Base-by-base conservation (phyloP, 192 early-diverging fungal species). In the Coemansia sp. region DNA sequence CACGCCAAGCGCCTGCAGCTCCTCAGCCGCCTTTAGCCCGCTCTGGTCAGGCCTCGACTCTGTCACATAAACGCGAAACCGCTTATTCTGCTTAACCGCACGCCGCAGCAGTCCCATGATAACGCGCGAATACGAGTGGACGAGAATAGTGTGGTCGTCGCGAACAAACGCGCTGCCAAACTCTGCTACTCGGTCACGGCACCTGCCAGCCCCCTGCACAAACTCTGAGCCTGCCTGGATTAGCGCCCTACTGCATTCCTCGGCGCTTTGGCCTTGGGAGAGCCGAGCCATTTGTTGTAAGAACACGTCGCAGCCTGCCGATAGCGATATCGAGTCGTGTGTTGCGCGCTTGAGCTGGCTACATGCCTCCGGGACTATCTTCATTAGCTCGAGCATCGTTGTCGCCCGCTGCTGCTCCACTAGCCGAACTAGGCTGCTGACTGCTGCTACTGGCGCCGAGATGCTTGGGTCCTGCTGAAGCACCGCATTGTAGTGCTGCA, bases 81-180 rank as follows among this genome's bases (percentile, higher is more conserved):
- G 79, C 75, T 90, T 93, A 66, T 94, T 91, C 38, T 79, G 74
- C 37, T 79, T 84, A 31, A 86, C 86, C 6, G 90, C 95, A 47
- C 85, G 79, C 38, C 86, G 85, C 59, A 99, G 73, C 7, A 99
- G 70, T 20, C 86, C 65, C 89, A 96, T 94, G 12, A 98, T 92
- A 1, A 95, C 93, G 6, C 96, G 88, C 21, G 97, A 99, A 71
- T 95, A 96, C 25, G 94, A 94, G 72, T 99, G 97, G 18, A 99
- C 85, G 26, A 99, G 82, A 65, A 99, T 91, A 1, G 88, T 85
- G 73, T 89, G 84, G 74, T 89, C 88, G 63, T 95, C 92, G 59
- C 89, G 88, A 53, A 95, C 88, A 70, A 95, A 93, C 64, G 87
- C 88, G 18, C 85, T 77, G 23, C 93, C 92, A 47, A 89, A 73